These are phyloP conservation scores for Conoideocrella luteorostrata DNA, from an alignment of 2,329 filamentous ascomycete genomes.

Conservation along the genomic window DNA sequence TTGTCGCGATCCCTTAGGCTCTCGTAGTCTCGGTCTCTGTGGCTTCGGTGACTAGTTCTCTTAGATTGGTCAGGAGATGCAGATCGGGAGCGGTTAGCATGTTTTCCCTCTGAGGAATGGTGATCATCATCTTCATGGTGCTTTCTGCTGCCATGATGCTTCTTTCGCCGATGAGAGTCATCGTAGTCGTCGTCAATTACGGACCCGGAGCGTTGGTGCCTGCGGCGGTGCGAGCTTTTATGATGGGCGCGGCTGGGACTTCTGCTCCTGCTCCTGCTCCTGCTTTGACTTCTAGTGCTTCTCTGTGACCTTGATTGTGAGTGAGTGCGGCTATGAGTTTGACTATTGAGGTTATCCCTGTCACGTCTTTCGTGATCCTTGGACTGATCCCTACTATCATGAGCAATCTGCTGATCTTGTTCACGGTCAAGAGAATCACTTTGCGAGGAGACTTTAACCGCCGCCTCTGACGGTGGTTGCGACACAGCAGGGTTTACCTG, in stretches of 20 bases:
- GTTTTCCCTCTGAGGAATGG: constrained; percentile 33
- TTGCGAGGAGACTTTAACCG: constrained; percentile 27
- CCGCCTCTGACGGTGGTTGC: constrained; percentile 7
- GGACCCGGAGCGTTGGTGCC: constrained; percentile 49
- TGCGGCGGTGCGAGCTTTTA: constrained; percentile 42
- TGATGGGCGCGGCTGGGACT: constrained; percentile 30
- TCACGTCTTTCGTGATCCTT: constrained; percentile 20
- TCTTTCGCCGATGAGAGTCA: constrained; percentile 42
- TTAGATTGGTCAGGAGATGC: constrained; percentile 55
- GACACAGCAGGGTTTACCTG: constrained; percentile 14
- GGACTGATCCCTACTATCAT: constrained; percentile 25
- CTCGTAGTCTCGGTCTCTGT: constrained; percentile 47
- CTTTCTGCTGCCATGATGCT: constrained; percentile 37
- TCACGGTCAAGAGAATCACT: constrained; percentile 41
- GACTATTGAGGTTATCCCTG: constrained; percentile 14
- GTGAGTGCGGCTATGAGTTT: constrained; percentile 14
- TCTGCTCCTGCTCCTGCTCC: constrained; percentile 21
- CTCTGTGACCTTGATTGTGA: constrained; percentile 29
- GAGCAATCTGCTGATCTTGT: constrained; percentile 25
- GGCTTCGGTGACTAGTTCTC: constrained; percentile 53
- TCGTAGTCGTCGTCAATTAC: constrained; percentile 42
- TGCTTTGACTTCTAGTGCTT: constrained; percentile 22
- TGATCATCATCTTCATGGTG: constrained; percentile 39
- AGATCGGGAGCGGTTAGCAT: constrained; percentile 55
- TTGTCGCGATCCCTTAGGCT: constrained; percentile 38